Conservation (phyloP, 2,329 filamentous ascomycete genomes). For the Pseudocercospora musae region DNA sequence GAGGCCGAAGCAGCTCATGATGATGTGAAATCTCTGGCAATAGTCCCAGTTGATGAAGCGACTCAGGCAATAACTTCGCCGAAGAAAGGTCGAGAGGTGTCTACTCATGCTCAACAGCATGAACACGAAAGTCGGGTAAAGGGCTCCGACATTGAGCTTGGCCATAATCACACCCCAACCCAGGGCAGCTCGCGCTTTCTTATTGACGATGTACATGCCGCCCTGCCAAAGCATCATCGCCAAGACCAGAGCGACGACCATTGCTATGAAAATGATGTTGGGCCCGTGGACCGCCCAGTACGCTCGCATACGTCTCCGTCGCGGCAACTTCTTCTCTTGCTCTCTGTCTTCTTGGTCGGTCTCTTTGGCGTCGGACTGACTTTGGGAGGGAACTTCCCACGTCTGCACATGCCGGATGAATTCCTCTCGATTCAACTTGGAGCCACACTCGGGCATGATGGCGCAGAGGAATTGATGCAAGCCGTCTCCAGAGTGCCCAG, state of each 20-base stretch:
- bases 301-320: slow-evolving; percentile 48
- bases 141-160: slow-evolving; percentile 53
- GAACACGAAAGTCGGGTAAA: slow-evolving; percentile 59
- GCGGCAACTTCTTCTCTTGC: slow-evolving; percentile 38
- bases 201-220: slow-evolving; percentile 50
- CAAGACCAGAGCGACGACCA: slow-evolving; percentile 49
- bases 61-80: slow-evolving; percentile 52
- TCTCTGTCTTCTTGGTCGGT: slow-evolving; percentile 47
- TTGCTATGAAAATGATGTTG: slow-evolving; percentile 48
- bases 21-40: slow-evolving; percentile 55
- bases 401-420: slow-evolving; percentile 58
- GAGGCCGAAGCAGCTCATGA: slow-evolving; percentile 52
- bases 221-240: slow-evolving; percentile 55
- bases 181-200: slow-evolving; percentile 47
- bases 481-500: slow-evolving; percentile 27
- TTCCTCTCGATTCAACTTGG: slow-evolving; percentile 45
- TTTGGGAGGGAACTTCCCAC: slow-evolving; percentile 56
- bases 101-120: slow-evolving; percentile 58
- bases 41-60: slow-evolving; percentile 58
- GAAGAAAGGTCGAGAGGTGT: slow-evolving; percentile 53
- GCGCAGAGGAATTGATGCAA: slow-evolving; percentile 53
- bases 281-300: slow-evolving; percentile 57
- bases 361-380: slow-evolving; percentile 53
- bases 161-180: slow-evolving; percentile 57
- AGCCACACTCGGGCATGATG: slow-evolving; percentile 43